phyloP scores from a whole-genome alignment of 257 asterid species.

The Penstemon newberryi region DNA sequence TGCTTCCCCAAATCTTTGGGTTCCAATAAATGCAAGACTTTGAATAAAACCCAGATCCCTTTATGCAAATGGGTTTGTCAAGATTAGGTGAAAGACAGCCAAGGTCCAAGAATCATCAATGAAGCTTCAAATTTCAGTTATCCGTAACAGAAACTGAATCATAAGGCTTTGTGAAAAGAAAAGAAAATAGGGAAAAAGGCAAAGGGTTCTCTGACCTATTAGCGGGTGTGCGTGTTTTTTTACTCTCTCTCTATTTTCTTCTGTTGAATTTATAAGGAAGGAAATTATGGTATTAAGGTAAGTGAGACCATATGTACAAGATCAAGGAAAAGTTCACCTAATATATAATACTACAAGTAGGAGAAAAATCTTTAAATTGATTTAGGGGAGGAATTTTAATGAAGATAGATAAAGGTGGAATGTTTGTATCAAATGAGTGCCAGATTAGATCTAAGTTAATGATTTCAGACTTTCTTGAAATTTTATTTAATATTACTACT shows the following conservation, averaged over 20 bases:
- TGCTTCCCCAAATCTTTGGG: constrained; percentile 28
- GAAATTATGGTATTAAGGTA: constrained; percentile 10
- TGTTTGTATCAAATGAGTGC: constrained; percentile 49
- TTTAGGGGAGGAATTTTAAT: constrained; percentile 20
- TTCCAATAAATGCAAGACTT: constrained; percentile 35
- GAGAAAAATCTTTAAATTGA: constrained; percentile 15
- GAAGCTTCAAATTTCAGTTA: constrained; percentile 38
- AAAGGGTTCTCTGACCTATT: neutral
- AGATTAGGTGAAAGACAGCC: constrained; percentile 38
- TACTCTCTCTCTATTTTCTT: neutral
- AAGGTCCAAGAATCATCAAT: constrained; percentile 46
- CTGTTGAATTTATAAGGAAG: neutral
- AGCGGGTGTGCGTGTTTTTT: constrained; percentile 24
- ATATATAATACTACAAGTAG: constrained; percentile 17
- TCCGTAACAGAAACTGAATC: constrained; percentile 39
- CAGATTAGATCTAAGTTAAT: constrained; percentile 44
- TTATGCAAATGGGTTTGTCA: constrained; percentile 34
- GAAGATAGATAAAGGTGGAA: constrained; percentile 47
- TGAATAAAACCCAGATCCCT: constrained; percentile 54
- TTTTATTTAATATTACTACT: constrained; percentile 31
- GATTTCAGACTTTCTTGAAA: constrained; percentile 31
- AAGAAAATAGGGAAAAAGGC: constrained; percentile 15
- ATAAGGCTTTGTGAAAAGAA: neutral
- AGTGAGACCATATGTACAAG: constrained; percentile 10
- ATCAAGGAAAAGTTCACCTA: constrained; percentile 36